Evolutionary conservation across 2,329 filamentous ascomycete genomes (phyloP).

Genomic region (Penicillium sp.): DNA sequence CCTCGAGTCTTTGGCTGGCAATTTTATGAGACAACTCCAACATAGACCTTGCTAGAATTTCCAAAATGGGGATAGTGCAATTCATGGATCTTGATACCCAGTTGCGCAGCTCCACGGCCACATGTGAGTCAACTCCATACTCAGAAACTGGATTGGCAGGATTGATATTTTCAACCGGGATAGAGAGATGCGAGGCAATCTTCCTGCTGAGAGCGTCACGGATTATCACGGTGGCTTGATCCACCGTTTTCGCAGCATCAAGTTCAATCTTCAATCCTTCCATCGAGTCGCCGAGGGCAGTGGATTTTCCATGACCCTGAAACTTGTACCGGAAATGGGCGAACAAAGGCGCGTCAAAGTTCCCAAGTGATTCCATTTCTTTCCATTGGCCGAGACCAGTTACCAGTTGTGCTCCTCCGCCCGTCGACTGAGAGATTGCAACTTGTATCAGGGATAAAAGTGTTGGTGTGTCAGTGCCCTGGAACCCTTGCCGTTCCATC

Average conservation of each 20-base stretch:
- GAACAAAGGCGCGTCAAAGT: conserved; percentile 25
- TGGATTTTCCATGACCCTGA: background rate
- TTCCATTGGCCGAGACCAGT: conserved; percentile 26
- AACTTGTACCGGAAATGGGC: conserved; percentile 21
- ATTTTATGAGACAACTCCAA: conserved; percentile 24
- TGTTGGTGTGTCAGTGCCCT: conserved; percentile 19
- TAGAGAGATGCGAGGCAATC: conserved; percentile 20
- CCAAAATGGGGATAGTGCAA: conserved; percentile 27
- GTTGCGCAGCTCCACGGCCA: conserved; percentile 47
- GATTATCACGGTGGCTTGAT: conserved; percentile 19
- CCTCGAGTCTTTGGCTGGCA: conserved; percentile 5
- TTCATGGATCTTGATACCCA: conserved; percentile 41
- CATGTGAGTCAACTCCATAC: conserved; percentile 44
- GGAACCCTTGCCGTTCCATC: conserved; percentile 25
- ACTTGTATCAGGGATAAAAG: conserved; percentile 19
- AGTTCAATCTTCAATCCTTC: conserved; percentile 15
- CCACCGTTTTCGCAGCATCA: conserved; percentile 4
- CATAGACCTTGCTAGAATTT: conserved; percentile 28
- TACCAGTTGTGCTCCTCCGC: conserved; percentile 15
- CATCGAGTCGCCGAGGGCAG: background rate
- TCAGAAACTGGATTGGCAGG: conserved; percentile 28
- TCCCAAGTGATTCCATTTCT: conserved; percentile 17
- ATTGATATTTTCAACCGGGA: conserved; percentile 21
- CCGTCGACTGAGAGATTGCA: conserved; percentile 10
- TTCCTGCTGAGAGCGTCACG: conserved; percentile 16